Evolutionary conservation across 2,329 filamentous ascomycete species (phyloP).

Genomic region (Microsporum audouinii): DNA sequence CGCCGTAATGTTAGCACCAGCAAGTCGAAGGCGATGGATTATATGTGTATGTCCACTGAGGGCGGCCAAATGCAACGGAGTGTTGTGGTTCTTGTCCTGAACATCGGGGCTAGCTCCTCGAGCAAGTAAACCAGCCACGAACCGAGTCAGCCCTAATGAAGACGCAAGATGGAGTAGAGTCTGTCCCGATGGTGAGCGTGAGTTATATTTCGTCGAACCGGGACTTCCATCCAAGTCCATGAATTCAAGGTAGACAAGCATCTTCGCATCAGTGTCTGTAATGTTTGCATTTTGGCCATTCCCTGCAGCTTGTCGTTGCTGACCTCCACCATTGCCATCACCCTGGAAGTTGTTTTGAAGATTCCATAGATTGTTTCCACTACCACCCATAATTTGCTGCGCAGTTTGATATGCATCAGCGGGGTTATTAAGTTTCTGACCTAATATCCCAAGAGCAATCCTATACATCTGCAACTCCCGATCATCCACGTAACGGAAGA

Average conservation of each 20-base stretch:
- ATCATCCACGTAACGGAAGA: constrained; percentile 58
- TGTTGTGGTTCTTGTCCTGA: constrained; percentile 68
- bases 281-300: constrained; percentile 29
- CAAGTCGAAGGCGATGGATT: constrained; percentile 60
- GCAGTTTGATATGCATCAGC: constrained; percentile 39
- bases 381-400: constrained; percentile 38
- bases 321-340: constrained; percentile 35
- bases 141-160: constrained; percentile 60
- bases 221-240: constrained; percentile 67
- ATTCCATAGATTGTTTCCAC: constrained; percentile 39
- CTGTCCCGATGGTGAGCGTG: constrained; percentile 54
- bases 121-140: constrained; percentile 64
- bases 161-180: constrained; percentile 72
- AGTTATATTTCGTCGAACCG: constrained; percentile 55
- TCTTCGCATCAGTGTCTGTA: constrained; percentile 51
- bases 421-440: constrained; percentile 37
- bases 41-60: constrained; percentile 66
- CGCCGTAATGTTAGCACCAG: constrained; percentile 59
- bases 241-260: constrained; percentile 64
- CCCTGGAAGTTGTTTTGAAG: constrained; percentile 33
- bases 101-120: constrained; percentile 66
- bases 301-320: constrained; percentile 35
- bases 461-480: constrained; percentile 39
- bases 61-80: constrained; percentile 69
- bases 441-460: constrained; percentile 34